Base-by-base conservation (phyloP, 306 rosid species). In the Myrica gale region DNA sequence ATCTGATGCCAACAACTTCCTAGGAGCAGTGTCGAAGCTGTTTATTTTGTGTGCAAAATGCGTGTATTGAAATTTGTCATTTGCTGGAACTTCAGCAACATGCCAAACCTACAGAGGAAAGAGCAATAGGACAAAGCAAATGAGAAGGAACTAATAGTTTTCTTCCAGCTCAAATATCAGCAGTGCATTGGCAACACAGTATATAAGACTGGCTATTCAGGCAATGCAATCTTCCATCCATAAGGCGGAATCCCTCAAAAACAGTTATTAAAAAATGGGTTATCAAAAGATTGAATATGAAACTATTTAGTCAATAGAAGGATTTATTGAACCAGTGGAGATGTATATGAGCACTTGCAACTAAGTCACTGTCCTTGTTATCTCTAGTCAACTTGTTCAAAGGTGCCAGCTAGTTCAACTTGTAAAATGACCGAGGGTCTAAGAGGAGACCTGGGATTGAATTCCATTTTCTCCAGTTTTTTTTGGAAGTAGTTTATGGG, bases 31-130 rank as follows among this genome's bases (percentile, higher is more conserved):
- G 80, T 90, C 87, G 69, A 90, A 94, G 90, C 97, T 91, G 83
- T 94, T 94, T 71, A 94, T 62, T 73, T 89, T 91, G 76, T 91
- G 96, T 55, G 98, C 98, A 81, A 94, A 94, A 84, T 91, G 46
- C 45, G 98, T 94, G 71, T 88, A 94, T 74, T 94, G 93, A 74
- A 85, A 91, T 79, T 90, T 89, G 83, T 94, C 96, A 55, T 90
- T 83, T 45, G 70, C 68, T 39, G 97, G 97, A 78, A 80, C 78
- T 74, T 84, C 96, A 63, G 98, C 97, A 63, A 94, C 79, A 81
- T 85, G 92, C 97, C 97, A 94, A 83, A 85, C 94, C 98, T 94
- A 92, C 84, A 84, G 57, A 68, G 54, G 13, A 42, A 45, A 56
- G 32, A 45, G 23, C 32, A 63, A 41, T 4, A 45, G 60, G 16